Percentiles rank a stretch among this genome's conserved stretches.
phyloP scores from a whole-genome alignment of 1,284 basidiomycete genomes.

The Tilletia caries region DNA sequence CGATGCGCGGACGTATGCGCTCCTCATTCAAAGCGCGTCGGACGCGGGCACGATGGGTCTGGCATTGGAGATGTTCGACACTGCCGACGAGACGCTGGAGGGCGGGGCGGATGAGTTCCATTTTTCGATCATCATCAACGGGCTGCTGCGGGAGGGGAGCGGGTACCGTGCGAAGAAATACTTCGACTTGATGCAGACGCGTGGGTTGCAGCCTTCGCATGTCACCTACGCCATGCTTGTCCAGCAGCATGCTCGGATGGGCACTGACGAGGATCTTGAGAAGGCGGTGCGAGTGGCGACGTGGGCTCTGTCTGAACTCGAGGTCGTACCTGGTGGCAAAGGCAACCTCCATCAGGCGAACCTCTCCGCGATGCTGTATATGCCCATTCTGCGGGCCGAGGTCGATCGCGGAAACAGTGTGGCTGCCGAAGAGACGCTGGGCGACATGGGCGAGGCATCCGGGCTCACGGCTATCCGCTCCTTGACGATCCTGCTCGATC shows the following conservation, averaged over 20 bases:
- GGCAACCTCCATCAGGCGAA: conserved; percentile 11
- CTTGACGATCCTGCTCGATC: conserved; percentile 2
- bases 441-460: background rate
- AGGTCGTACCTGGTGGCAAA: conserved; percentile 3
- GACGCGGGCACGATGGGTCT: conserved; percentile 68
- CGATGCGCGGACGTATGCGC: conserved; percentile 67
- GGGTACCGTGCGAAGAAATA: conserved; percentile 65
- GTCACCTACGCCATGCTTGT: conserved; percentile 69
- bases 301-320: conserved; percentile 32
- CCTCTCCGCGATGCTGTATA: background rate
- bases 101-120: conserved; percentile 59
- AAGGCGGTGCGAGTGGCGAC: conserved; percentile 24
- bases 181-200: conserved; percentile 70
- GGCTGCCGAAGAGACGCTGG: conserved; percentile 9
- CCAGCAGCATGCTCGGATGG: conserved; percentile 34
- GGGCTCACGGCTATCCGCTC: background rate
- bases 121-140: conserved; percentile 80
- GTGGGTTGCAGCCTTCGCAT: conserved; percentile 68
- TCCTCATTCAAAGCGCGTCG: conserved; percentile 78
- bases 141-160: conserved; percentile 66
- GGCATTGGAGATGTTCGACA: conserved; percentile 66
- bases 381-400: conserved; percentile 7
- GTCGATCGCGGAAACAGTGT: conserved; percentile 10
- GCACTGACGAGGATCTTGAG: conserved; percentile 31
- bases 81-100: conserved; percentile 29